A percentile compares a stretch with the other conserved stretches of the same genome.
Conservation (phyloP, 169 alveolate species). For the Eimeria acervulina region DNA sequence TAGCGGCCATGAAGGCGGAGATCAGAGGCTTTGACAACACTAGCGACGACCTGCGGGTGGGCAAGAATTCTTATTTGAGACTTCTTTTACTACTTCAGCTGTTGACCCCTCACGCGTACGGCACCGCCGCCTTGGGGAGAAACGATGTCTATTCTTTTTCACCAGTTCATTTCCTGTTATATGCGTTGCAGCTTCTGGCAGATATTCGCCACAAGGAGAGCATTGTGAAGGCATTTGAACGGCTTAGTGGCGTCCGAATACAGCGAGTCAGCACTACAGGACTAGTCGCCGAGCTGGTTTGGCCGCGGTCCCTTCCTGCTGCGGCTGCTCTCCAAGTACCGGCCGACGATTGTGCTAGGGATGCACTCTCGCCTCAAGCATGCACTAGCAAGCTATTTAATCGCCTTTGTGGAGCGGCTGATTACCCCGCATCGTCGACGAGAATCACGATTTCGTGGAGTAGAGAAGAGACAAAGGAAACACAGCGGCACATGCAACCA, state of each 20-base stretch:
- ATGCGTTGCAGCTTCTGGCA: constrained; percentile 69
- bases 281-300: constrained; percentile 64
- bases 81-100: neutral
- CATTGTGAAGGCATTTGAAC: constrained; percentile 76
- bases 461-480: neutral
- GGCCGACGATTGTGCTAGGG: constrained; percentile 1
- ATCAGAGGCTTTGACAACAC: constrained; percentile 51
- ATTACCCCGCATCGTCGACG: constrained; percentile 26
- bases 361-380: neutral
- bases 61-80: neutral
- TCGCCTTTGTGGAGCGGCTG: constrained; percentile 18
- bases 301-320: constrained; percentile 81
- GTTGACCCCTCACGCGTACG: neutral
- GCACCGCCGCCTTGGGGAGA: neutral
- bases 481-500: neutral
- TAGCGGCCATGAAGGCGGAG: constrained; percentile 61
- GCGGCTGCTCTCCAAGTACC: constrained; percentile 36
- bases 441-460: constrained; percentile 60
- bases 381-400: neutral
- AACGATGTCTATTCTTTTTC: neutral
- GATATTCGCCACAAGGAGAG: constrained; percentile 77
- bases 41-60: constrained; percentile 62
- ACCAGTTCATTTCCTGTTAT: neutral
- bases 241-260: constrained; percentile 70
- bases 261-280: constrained; percentile 67